phyloP scores from a whole-genome alignment of 495 filamentous ascomycete species.

The Penicillium longicatenatum region DNA sequence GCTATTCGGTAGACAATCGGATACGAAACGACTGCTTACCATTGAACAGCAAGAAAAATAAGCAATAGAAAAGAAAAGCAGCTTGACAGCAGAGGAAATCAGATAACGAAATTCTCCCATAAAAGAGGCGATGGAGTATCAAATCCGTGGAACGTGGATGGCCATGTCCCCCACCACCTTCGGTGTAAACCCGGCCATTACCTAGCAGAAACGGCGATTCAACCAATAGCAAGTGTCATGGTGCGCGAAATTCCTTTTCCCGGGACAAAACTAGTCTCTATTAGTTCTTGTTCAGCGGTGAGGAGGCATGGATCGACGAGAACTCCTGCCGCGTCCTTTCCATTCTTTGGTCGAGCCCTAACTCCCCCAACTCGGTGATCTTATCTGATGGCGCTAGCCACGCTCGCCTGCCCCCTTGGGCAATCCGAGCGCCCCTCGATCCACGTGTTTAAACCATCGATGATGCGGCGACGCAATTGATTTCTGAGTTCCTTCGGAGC shows the following conservation, averaged over 20 bases:
- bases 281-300: slow-evolving; percentile 19
- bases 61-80: neutral
- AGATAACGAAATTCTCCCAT: neutral
- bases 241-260: slow-evolving; percentile 11
- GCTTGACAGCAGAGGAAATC: neutral
- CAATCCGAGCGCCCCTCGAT: slow-evolving; percentile 13
- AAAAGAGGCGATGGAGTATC: slow-evolving; percentile 4
- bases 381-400: slow-evolving; percentile 36
- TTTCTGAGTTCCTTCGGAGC: neutral
- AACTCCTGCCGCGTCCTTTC: slow-evolving; percentile 2
- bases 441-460: slow-evolving; percentile 16
- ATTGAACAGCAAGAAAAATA: neutral
- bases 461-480: slow-evolving; percentile 16
- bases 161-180: slow-evolving; percentile 8
- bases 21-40: neutral
- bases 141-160: slow-evolving; percentile 24
- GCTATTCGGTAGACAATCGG: neutral
- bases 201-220: slow-evolving; percentile 24
- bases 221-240: slow-evolving; percentile 16
- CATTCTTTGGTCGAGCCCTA: slow-evolving; percentile 6
- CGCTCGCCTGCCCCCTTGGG: slow-evolving; percentile 8
- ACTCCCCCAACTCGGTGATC: slow-evolving; percentile 28
- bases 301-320: slow-evolving; percentile 25
- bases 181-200: slow-evolving; percentile 19
- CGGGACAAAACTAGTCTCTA: slow-evolving; percentile 7